A percentile compares a stretch with the other conserved stretches of the same genome.
These are phyloP conservation scores for Aspergillus ustus DNA, from an alignment of 2,329 filamentous ascomycete genomes.

Conservation along the genomic window DNA sequence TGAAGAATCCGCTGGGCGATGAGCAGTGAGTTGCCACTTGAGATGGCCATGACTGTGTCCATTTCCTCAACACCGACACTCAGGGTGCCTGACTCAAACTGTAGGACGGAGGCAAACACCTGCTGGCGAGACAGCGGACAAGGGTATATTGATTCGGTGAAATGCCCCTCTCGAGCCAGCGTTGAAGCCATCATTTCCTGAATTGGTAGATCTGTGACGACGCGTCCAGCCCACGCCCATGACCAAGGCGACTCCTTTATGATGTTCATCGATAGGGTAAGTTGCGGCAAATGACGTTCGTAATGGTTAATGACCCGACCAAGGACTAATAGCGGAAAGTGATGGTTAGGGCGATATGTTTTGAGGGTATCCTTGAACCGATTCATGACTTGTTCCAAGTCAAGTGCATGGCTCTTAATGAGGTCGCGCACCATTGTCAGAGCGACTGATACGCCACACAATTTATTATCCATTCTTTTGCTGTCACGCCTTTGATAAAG, in stretches of 20 bases:
- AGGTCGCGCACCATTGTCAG: not conserved
- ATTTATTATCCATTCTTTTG: not conserved
- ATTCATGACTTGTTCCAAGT: not conserved
- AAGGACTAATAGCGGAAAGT: conserved; percentile 7
- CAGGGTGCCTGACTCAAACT: conserved; percentile 9
- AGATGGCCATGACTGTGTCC: conserved; percentile 4
- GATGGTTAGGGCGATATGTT: not conserved
- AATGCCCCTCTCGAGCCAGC: not conserved
- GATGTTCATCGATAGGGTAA: conserved; percentile 2
- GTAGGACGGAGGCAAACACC: conserved; percentile 11
- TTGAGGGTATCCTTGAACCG: not conserved
- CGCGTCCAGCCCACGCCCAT: conserved; percentile 1
- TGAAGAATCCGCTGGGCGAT: conserved; percentile 11
- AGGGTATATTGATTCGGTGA: conserved; percentile 2
- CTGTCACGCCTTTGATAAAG: conserved; percentile 2
- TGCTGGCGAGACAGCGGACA: conserved; percentile 1
- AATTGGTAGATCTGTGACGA: not conserved
- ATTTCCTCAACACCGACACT: not conserved
- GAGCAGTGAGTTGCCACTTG: conserved; percentile 13
- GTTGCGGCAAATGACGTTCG: conserved; percentile 1
- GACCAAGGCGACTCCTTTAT: not conserved
- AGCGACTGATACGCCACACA: not conserved
- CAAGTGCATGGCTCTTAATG: not conserved
- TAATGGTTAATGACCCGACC: conserved; percentile 8
- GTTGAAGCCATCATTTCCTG: not conserved